These are phyloP conservation scores for Rhodotorula sp. DNA, from an alignment of 1,284 basidiomycete species.

Conservation along the genomic window DNA sequence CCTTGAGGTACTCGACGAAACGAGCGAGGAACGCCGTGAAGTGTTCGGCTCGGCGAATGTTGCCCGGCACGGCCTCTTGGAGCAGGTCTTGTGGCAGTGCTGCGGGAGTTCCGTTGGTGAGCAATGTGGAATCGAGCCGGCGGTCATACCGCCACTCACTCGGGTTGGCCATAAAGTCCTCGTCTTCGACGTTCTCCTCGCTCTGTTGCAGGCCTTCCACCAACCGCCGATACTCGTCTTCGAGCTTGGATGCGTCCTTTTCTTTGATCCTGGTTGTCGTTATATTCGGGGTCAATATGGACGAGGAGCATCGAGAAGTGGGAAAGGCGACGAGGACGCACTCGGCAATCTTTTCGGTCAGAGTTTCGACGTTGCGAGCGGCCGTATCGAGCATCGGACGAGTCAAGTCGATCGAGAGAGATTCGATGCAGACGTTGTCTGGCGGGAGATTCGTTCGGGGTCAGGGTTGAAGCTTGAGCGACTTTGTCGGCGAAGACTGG, in stretches of 20 bases:
- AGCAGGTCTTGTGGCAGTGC: constrained; percentile 93
- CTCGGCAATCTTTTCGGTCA: constrained; percentile 94
- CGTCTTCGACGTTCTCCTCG: constrained; percentile 62
- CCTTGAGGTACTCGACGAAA: constrained; percentile 98
- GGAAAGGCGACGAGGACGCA: constrained; percentile 51
- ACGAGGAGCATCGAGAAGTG: not conserved
- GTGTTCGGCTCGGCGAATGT: constrained; percentile 97
- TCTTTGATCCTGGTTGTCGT: constrained; percentile 71
- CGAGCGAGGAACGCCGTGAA: constrained; percentile 98
- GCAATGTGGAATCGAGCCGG: constrained; percentile 20
- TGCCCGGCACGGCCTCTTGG: constrained; percentile 93
- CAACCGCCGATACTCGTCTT: constrained; percentile 95
- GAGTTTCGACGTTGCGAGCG: constrained; percentile 77
- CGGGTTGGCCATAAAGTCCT: constrained; percentile 86
- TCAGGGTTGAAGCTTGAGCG: too few species aligned
- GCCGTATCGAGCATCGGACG: constrained; percentile 97
- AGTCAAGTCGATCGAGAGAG: constrained; percentile 95
- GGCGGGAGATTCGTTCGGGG: constrained; percentile 4
- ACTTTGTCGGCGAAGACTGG: constrained; percentile 39
- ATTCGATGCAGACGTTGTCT: constrained; percentile 99
- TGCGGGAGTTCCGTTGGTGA: constrained; percentile 44
- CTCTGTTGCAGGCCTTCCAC: constrained; percentile 74
- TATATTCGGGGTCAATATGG: too few species aligned
- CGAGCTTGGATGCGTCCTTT: constrained; percentile 88
- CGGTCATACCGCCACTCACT: constrained; percentile 52